A percentile compares a stretch with the other conserved stretches of the same genome.
phyloP scores from a whole-genome alignment of 164 flowering plant genomes.

The Stephania japonica region DNA sequence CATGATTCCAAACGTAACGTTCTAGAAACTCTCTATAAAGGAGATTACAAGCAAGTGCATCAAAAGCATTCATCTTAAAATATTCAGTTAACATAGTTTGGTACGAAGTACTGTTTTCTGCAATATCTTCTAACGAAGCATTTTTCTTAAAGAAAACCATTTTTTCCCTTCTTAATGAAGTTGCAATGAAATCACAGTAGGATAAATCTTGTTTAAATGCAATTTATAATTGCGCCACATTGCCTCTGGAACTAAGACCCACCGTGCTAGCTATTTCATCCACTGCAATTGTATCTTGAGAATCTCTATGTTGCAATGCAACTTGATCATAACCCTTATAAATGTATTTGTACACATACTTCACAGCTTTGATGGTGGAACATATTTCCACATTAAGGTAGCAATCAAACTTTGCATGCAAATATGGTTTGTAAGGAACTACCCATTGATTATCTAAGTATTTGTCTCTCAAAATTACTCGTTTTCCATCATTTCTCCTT shows the following conservation, averaged over 20 bases:
- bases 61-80: background rate
- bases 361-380: background rate
- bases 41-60: background rate
- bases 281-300: background rate
- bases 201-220: background rate
- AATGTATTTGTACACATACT: constrained; percentile 15
- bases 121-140: background rate
- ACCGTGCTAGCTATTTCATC: background rate
- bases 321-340: constrained; percentile 10
- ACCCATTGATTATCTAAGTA: constrained; percentile 22
- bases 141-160: too few species aligned
- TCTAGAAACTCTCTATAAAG: background rate
- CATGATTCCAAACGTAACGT: background rate
- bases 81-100: background rate
- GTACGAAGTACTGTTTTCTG: background rate
- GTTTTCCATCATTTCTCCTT: background rate
- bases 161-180: background rate
- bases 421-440: constrained; percentile 22
- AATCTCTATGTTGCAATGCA: background rate
- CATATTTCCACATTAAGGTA: constrained; percentile 5
- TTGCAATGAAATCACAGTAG: background rate
- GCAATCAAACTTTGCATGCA: background rate
- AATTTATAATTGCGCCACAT: background rate
- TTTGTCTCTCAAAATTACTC: background rate
- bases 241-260: constrained; percentile 1